Conservation (phyloP, 352 stramenopile genomes). For the Phytophthora rubi region DNA sequence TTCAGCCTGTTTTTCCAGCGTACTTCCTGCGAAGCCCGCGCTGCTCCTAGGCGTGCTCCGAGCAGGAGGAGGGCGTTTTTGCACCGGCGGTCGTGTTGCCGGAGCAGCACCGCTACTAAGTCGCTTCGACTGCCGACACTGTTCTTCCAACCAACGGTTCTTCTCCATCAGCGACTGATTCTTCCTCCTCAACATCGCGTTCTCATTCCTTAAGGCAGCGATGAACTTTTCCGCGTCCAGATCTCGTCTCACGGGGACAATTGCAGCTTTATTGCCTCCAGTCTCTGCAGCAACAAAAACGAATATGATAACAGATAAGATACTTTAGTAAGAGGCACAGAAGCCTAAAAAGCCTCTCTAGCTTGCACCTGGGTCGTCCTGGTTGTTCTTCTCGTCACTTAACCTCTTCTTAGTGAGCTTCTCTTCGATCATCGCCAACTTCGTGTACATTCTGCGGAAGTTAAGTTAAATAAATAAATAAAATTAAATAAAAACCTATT, state of each 20-base stretch:
- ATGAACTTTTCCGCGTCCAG: constrained; percentile 86
- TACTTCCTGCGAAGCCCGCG: constrained; percentile 33
- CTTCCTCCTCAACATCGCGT: constrained; percentile 73
- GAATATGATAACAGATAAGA: background rate
- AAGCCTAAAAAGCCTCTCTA: background rate
- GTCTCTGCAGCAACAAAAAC: constrained; percentile 29
- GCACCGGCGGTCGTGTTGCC: background rate
- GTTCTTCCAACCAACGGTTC: constrained; percentile 69
- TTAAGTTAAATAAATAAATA: background rate
- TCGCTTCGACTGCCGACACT: constrained; percentile 42
- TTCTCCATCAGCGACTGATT: constrained; percentile 73
- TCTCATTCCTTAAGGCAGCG: constrained; percentile 80
- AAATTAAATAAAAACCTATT: no score
- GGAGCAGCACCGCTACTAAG: background rate
- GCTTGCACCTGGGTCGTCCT: constrained; percentile 52
- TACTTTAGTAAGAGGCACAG: background rate
- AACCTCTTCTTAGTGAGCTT: constrained; percentile 79
- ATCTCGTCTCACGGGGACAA: constrained; percentile 57
- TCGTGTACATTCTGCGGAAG: constrained; percentile 84
- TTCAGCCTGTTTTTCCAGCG: constrained; percentile 52
- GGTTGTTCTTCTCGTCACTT: constrained; percentile 58
- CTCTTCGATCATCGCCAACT: constrained; percentile 90
- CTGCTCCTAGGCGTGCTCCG: constrained; percentile 2
- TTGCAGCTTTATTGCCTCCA: constrained; percentile 29
- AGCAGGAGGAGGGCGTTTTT: constrained; percentile 18